A percentile compares a stretch with the other conserved stretches of the same genome.
Evolutionary conservation across 805 yeast genomes (phyloP).

Genomic region (Pichia phayaonensis): DNA sequence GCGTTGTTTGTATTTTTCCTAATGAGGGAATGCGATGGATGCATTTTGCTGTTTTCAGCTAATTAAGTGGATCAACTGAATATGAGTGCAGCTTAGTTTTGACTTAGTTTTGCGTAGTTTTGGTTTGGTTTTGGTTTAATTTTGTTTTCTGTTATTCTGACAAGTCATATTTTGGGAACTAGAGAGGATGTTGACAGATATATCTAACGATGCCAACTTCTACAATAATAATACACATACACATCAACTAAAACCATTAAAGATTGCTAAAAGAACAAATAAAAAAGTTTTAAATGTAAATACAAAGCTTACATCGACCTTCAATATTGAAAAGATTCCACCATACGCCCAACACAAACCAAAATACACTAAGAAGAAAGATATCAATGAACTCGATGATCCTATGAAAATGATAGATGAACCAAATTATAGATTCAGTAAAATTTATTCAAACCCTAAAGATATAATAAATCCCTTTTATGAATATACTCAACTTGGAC

Average conservation of each 20-base stretch:
- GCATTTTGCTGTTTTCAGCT: not conserved
- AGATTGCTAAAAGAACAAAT: conserved; percentile 4
- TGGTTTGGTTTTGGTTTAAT: not conserved
- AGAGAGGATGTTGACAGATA: conserved; percentile 12
- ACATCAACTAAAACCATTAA: conserved; percentile 2
- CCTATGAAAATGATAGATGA: conserved; percentile 3
- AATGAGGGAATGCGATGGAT: conserved; percentile 1
- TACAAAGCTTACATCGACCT: not conserved
- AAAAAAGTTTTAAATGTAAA: not conserved
- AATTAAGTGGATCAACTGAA: too few species aligned
- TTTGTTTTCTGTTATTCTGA: not conserved
- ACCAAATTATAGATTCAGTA: conserved; percentile 13
- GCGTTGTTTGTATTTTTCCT: not conserved
- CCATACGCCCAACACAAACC: not conserved
- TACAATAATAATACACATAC: not conserved
- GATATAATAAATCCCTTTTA: conserved; percentile 14
- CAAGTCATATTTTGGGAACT: not conserved
- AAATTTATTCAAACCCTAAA: conserved; percentile 1
- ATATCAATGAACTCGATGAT: not conserved
- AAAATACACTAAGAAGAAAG: not conserved
- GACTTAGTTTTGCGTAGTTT: too few species aligned
- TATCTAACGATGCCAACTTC: conserved; percentile 8
- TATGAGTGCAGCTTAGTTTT: not conserved
- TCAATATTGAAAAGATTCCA: not conserved
- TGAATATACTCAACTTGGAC: not conserved